Evolutionary conservation across 441 rosid species (phyloP).

Genomic region (Populus hybrid): DNA sequence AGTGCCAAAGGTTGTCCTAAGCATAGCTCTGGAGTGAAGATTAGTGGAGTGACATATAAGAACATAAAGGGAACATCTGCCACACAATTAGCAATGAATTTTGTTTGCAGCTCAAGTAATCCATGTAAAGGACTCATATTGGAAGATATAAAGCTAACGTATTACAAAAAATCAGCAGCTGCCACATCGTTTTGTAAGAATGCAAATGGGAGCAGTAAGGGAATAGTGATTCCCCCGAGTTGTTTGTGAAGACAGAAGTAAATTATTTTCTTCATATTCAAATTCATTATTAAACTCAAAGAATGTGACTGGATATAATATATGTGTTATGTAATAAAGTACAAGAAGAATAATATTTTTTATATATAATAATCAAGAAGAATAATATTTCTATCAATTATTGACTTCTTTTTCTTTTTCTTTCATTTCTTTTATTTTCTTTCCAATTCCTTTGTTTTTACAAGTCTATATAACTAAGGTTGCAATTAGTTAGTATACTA

Average conservation of each 20-base stretch:
- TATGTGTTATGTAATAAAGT: too few relatives aligned
- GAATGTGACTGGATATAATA: too few relatives aligned
- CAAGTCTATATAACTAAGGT: too few relatives aligned
- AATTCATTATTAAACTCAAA: too few relatives aligned
- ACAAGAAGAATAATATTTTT: too few relatives aligned
- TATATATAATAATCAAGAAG: too few relatives aligned
- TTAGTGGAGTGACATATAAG: constrained; percentile 33
- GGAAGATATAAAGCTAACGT: constrained; percentile 32
- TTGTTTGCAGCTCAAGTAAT: constrained; percentile 29
- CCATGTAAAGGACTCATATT: constrained; percentile 24
- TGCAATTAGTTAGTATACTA: too few relatives aligned
- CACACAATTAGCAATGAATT: background rate
- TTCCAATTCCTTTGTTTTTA: too few relatives aligned
- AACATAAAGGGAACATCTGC: constrained; percentile 42
- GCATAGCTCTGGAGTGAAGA: constrained; percentile 42
- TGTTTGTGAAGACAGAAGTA: constrained; percentile 23
- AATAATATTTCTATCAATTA: too few relatives aligned
- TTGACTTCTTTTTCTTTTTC: too few relatives aligned
- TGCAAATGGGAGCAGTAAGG: constrained; percentile 25
- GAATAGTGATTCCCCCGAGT: constrained; percentile 26
- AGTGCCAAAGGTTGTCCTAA: constrained; percentile 39
- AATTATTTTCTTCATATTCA: too few relatives aligned
- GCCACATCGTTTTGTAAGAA: constrained; percentile 36
- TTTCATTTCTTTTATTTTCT: too few relatives aligned
- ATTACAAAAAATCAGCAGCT: constrained; percentile 31